A percentile compares a stretch with the other conserved stretches of the same genome.
phyloP scores from a whole-genome alignment of 164 flowering plant species.

The Warburgia ugandensis region DNA sequence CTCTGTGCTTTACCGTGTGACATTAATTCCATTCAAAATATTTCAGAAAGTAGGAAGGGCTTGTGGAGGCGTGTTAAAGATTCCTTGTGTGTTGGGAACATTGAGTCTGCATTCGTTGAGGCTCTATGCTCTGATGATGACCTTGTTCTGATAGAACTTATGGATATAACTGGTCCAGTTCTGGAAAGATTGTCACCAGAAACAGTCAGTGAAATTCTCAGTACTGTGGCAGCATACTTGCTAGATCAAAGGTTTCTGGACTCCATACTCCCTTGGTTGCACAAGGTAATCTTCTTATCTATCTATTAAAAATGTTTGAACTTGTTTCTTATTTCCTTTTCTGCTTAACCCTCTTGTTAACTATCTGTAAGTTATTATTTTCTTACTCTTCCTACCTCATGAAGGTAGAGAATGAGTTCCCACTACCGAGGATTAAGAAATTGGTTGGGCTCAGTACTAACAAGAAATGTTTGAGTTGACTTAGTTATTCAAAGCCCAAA shows the following conservation, averaged over 20 bases:
- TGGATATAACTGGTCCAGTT: slow-evolving; percentile 77
- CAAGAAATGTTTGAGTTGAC: too few relatives aligned
- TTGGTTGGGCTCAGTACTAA: too few relatives aligned
- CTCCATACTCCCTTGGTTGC: slow-evolving; percentile 79
- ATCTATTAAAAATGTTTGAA: too few relatives aligned
- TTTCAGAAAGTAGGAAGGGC: slow-evolving; percentile 24
- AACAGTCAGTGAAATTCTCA: slow-evolving; percentile 50
- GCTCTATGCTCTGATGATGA: slow-evolving; percentile 65
- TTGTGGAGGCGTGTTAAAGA: slow-evolving; percentile 46
- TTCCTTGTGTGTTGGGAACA: slow-evolving; percentile 52
- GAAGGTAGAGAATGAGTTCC: too few relatives aligned
- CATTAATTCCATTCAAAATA: slow-evolving; percentile 15
- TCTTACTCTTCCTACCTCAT: too few relatives aligned
- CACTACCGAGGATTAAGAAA: too few relatives aligned
- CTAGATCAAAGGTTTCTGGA: slow-evolving; percentile 48
- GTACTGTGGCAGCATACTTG: slow-evolving; percentile 43
- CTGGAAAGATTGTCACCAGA: slow-evolving; percentile 54
- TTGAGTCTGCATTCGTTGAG: slow-evolving; percentile 76
- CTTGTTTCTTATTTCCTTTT: background rate
- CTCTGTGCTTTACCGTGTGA: slow-evolving; percentile 16
- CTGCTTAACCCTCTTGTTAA: too few relatives aligned
- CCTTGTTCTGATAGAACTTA: slow-evolving; percentile 52
- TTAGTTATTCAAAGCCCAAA: too few relatives aligned
- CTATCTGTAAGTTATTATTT: too few relatives aligned
- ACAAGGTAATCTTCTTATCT: slow-evolving; percentile 47